Evolutionary conservation across 139 green algal genomes (phyloP), one percentile per base, ranked within the genome.

Genomic region (Volvox africanus): DNA sequence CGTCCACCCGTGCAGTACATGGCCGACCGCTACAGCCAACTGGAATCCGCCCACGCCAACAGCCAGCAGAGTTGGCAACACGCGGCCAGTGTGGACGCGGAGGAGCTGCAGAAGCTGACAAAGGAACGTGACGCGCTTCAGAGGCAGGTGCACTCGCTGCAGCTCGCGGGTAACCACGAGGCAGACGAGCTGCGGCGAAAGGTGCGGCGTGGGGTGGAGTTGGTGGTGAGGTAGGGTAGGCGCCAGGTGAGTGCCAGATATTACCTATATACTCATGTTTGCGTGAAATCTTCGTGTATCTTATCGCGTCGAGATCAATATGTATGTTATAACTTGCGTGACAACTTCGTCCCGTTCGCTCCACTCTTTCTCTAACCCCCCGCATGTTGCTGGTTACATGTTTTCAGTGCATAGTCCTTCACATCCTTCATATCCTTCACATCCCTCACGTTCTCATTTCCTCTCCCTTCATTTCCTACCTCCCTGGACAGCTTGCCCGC

Each of bases 31-130:
- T 80, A 79, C 61, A 16, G 20, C 13, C 32, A 79, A 36, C 82
- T 88, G 62, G 82, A 88, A 67, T 1, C 44, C 22, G 80, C 80
- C 13, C 80, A 73, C 62, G 35, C 33, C 33, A 17, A 22, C 62
- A 79, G 62, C 82, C 61, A 80, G 82, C 21, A 24, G 12, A 32
- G 11, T 33, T 80, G 82, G 65, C 82, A 80, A 67, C 82, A 88
- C 26, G 17, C 82, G 16, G 82, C 65, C 28, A 32, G 24, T 12
- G 30, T 69, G 55, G 65, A 79, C 65, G 82, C 65, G 28, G 61
- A 32, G 12, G 30, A 32, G 30, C 32, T 87, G 12, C 19, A 33
- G 30, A 69, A 88, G 17, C 82, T 88, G 19, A 67, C 62, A 0
- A 12, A 3, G 26, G 83, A 89, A 37, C 35, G 83, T 14, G 83